Percentiles rank a stretch among this genome's conserved stretches.
phyloP scores from a whole-genome alignment of 306 rosid species.

The Carpinus viminea region DNA sequence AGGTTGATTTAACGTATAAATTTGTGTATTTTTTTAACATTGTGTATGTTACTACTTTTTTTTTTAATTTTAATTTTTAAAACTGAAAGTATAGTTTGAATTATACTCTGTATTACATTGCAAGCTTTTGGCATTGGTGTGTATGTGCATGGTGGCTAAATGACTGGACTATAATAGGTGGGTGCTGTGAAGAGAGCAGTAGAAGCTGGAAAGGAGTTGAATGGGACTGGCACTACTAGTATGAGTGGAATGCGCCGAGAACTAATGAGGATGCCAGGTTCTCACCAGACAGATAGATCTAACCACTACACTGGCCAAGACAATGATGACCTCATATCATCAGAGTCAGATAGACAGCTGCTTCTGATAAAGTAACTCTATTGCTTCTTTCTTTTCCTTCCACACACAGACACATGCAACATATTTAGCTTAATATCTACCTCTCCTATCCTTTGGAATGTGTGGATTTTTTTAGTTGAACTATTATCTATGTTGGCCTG shows the following conservation, averaged over 20 bases:
- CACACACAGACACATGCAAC: background rate
- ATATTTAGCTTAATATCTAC: background rate
- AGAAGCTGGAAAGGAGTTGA: slow-evolving; percentile 57
- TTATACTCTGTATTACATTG: background rate
- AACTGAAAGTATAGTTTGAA: slow-evolving; percentile 6
- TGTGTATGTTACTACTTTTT: too few relatives aligned
- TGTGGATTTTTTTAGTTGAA: background rate
- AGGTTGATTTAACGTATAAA: slow-evolving; percentile 28
- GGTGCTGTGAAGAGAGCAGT: slow-evolving; percentile 61
- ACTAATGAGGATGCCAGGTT: slow-evolving; percentile 81
- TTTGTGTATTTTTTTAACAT: too few relatives aligned
- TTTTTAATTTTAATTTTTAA: too few relatives aligned
- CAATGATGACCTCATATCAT: slow-evolving; percentile 76
- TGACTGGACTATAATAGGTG: slow-evolving; percentile 53
- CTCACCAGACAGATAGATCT: slow-evolving; percentile 54
- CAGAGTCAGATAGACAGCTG: slow-evolving; percentile 91
- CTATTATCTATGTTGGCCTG: background rate
- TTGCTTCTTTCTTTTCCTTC: slow-evolving; percentile 1
- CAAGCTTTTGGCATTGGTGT: slow-evolving; percentile 18
- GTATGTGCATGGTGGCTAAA: slow-evolving; percentile 17
- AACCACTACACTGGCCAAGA: slow-evolving; percentile 53
- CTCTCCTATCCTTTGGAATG: background rate
- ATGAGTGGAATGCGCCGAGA: slow-evolving; percentile 72
- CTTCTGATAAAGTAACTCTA: slow-evolving; percentile 81
- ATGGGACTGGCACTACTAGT: slow-evolving; percentile 39